Evolutionary conservation across 2,329 filamentous ascomycete species (phyloP), one percentile per base, ranked within the genome.

Genomic region (Alternaria longipes): DNA sequence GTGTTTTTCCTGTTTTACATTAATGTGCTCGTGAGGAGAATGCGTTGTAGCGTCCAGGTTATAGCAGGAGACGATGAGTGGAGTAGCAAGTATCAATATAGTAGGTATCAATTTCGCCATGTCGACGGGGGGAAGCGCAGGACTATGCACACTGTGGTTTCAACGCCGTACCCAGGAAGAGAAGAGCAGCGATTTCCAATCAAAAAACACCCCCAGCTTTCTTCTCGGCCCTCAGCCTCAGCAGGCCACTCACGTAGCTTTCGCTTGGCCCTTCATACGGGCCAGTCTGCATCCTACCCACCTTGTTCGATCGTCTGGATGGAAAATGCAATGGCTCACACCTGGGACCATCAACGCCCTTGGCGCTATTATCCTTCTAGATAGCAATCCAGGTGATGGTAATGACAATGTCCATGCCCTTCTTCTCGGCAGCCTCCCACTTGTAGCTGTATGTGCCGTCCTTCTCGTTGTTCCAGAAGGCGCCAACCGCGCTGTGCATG

Each of bases 371-470:
- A 42, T 11, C 30, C 24, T 30, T 62, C 58, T 75, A 77, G 57
- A 77, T 67, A n/a, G 71, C 89, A 68, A 95, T 88, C 92, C 92
- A 95, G 77, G 94, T 91, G 70, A 85, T 77, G 55, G 75, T 80
- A 30, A 85, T 79, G 41, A 85, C 83, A 60, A 84, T 81, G 65
- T 84, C 83, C 80, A 85, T 83, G 55, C 83, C 83, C 76, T 81
- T 84, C 58, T 75, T 79, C 71, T 84, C 82, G 0, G 79, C 83
- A 14, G 81, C 82, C 71, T 93, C 91, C 78, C 89, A 94, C 84
- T 95, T 95, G 84, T 90, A 93, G 71, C 88, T 93, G 90, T 91
- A 95, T 87, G 94, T 94, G 70, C 92, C 92, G 75, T 95, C 91
- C 80, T 90, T 92, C 83, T 93, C 92, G 82, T 93, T 91, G 80